A percentile compares a stretch with the other conserved stretches of the same genome.
These are phyloP conservation scores for Neonectria magnoliae DNA, from an alignment of 2,329 filamentous ascomycete species.

Conservation along the genomic window DNA sequence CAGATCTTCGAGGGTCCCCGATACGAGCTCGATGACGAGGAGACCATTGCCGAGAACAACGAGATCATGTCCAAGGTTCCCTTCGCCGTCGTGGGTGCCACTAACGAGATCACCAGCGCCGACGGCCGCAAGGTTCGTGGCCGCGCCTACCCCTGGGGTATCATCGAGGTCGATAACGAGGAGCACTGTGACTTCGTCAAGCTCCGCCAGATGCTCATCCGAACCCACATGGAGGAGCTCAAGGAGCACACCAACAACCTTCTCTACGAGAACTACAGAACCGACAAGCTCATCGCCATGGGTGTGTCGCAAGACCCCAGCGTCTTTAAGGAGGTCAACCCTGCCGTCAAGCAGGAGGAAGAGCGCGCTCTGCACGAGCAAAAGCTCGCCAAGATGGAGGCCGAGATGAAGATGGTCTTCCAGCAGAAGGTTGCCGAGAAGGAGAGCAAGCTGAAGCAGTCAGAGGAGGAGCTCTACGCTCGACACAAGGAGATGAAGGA, in stretches of 20 bases:
- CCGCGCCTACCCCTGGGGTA: slow-evolving; percentile 96
- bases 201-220: slow-evolving; percentile 99
- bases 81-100: slow-evolving; percentile 97
- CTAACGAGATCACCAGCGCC: slow-evolving; percentile 88
- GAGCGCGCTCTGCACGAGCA: slow-evolving; percentile 98
- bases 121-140: slow-evolving; percentile 97
- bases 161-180: slow-evolving; percentile 99
- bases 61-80: slow-evolving; percentile 99
- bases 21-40: slow-evolving; percentile 98
- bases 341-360: slow-evolving; percentile 99
- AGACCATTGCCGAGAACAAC: slow-evolving; percentile 99
- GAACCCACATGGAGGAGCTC: slow-evolving; percentile 99
- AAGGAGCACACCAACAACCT: slow-evolving; percentile 99
- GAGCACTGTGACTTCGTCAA: slow-evolving; percentile 99
- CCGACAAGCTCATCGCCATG: slow-evolving; percentile 98
- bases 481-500: slow-evolving; percentile 99
- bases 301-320: slow-evolving; percentile 98
- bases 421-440: slow-evolving; percentile 99
- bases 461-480: slow-evolving; percentile 97
- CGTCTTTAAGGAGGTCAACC: slow-evolving; percentile 99
- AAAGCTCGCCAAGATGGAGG: slow-evolving; percentile 99
- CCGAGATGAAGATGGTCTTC: slow-evolving; percentile 99
- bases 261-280: slow-evolving; percentile 99
- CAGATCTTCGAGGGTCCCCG: slow-evolving; percentile 99
- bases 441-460: slow-evolving; percentile 99